These are phyloP conservation scores for Lathyrus aphaca DNA, from an alignment of 306 rosid species.

Conservation along the genomic window DNA sequence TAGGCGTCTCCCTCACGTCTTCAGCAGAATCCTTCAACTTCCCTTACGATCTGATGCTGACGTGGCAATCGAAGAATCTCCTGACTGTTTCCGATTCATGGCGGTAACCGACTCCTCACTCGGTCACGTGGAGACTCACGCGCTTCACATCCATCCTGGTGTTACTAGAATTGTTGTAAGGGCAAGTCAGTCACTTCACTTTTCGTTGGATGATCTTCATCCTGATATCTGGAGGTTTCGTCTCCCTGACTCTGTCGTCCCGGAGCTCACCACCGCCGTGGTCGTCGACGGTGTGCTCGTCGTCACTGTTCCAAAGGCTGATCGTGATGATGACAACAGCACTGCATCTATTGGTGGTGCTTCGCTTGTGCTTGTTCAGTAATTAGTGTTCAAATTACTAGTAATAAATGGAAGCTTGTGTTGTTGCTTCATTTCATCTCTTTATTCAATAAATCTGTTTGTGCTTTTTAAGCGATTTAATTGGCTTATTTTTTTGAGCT, in stretches of 20 bases:
- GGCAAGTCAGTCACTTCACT: slow-evolving; percentile 10
- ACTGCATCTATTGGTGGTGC: neutral
- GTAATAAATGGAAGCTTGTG: neutral
- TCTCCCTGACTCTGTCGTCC: neutral
- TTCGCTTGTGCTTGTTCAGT: neutral
- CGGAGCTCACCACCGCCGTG: slow-evolving; percentile 14
- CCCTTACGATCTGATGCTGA: slow-evolving; percentile 20
- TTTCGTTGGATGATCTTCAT: slow-evolving; percentile 8
- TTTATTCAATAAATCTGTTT: too few species aligned
- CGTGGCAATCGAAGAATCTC: slow-evolving; percentile 2
- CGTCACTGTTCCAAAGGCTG: slow-evolving; percentile 15
- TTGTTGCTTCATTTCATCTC: neutral
- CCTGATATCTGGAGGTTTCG: slow-evolving; percentile 18
- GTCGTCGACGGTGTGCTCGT: neutral
- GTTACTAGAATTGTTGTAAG: slow-evolving; percentile 12
- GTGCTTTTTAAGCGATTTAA: too few species aligned
- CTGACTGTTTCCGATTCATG: slow-evolving; percentile 3
- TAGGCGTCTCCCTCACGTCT: slow-evolving; percentile 4
- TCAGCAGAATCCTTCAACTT: slow-evolving; percentile 11
- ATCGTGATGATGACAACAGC: neutral
- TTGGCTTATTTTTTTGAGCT: neutral
- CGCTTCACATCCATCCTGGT: slow-evolving; percentile 19
- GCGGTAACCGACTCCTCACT: neutral
- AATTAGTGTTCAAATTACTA: neutral
- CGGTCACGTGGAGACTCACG: slow-evolving; percentile 22